A percentile compares a stretch with the other conserved stretches of the same genome.
phyloP scores from a whole-genome alignment of 805 yeast species.

The Saccharomycodes ludwigii region DNA sequence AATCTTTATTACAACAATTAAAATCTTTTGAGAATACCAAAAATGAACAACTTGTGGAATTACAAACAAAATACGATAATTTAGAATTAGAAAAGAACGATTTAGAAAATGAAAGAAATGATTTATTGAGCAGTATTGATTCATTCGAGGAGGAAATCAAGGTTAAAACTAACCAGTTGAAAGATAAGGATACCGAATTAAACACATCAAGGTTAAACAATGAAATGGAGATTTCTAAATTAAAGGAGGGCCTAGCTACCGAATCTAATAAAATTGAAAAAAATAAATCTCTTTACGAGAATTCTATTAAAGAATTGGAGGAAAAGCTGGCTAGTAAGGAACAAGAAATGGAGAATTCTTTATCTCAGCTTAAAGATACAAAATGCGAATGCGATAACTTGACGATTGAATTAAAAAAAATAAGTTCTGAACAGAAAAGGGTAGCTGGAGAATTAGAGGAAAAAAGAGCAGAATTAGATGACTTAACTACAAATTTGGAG shows the following conservation, averaged over 20 bases:
- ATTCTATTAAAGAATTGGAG: slow-evolving; percentile 1
- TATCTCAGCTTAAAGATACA: too few relatives aligned
- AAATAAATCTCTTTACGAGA: slow-evolving; percentile 5
- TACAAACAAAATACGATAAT: not conserved
- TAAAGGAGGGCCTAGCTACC: too few relatives aligned
- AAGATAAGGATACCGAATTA: slow-evolving; percentile 8
- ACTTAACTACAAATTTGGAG: too few relatives aligned
- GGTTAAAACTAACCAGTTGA: slow-evolving; percentile 10
- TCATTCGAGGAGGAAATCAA: slow-evolving; percentile 6
- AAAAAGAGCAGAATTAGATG: too few relatives aligned
- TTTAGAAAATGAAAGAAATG: slow-evolving; percentile 2
- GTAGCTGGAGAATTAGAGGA: too few relatives aligned
- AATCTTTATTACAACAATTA: slow-evolving; percentile 3
- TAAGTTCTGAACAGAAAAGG: too few relatives aligned
- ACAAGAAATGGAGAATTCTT: too few relatives aligned
- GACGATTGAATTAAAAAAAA: too few relatives aligned
- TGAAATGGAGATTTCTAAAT: slow-evolving; percentile 23
- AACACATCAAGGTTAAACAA: slow-evolving; percentile 14
- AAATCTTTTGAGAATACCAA: slow-evolving; percentile 1
- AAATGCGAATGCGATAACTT: too few relatives aligned
- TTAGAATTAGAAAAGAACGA: slow-evolving; percentile 1
- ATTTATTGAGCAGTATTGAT: slow-evolving; percentile 1
- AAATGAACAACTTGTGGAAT: not conserved
- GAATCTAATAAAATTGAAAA: slow-evolving; percentile 23
- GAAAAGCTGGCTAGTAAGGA: too few relatives aligned